Base-by-base conservation (phyloP, 192 early-diverging fungal genomes). In the Gaertneriomyces sp. region DNA sequence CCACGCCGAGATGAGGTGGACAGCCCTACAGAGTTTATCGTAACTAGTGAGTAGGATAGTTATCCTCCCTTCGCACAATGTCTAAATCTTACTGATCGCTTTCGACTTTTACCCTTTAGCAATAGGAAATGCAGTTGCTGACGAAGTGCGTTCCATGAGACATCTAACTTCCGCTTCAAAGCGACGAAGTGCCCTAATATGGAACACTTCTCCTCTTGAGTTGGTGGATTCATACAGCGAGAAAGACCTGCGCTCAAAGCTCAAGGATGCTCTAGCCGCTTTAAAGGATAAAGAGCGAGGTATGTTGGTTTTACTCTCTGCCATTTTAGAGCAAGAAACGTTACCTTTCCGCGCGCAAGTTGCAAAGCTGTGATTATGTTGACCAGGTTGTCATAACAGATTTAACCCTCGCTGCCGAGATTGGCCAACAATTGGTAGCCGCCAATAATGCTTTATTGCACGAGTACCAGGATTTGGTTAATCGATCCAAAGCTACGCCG, bases 351-450 rank as follows among this genome's bases (percentile, higher is more conserved):
- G 16, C 20, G 19, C 14, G 33, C 10, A 25, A 39, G 12, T 16
- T 38, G 8, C 3, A 8, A 25, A 16, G 16, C 16, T 4, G 33
- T 0, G 16, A 16, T 56, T 4, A 16, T 12, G 33, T 56, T 25
- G 14, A 14, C 39, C 20, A 9, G 17, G 39, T 4, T 20, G 11
- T 52, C 19, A 16, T 49, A 33, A 20, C 41, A 73, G 73, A 74
- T 54, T 45, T 74, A 5, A 12, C 46, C 6, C 69, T 74, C 33
- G 73, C 73, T 16, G 73, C 67, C 5, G 73, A 74, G 43, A 69
- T 74, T n/a, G 73, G 73, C 5, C 63, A 64, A 53, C 67, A 74
- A 38, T 62, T 74, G 8, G 73, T 74, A 10, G 63, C 60, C 17
- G 64, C 57, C 55, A 74, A 74, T 63, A 64, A 40, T 17, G 45